Evolutionary conservation across 768 basidiomycete genomes (phyloP).

Genomic region (Obba rivulosa): DNA sequence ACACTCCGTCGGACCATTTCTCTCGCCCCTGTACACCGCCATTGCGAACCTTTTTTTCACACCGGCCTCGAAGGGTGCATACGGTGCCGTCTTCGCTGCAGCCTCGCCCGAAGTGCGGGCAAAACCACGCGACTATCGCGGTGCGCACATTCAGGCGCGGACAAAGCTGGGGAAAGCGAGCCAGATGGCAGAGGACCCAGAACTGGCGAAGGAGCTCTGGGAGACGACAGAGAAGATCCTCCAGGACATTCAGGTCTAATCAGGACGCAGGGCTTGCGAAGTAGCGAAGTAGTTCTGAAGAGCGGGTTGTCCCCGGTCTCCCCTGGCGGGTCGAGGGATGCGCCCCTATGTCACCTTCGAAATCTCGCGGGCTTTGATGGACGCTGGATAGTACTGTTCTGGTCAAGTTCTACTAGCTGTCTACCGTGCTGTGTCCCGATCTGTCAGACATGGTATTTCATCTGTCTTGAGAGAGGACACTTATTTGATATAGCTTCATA

Average conservation of each 20-base stretch:
- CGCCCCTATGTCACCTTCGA: too few species aligned
- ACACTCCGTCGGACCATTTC: constrained; percentile 6
- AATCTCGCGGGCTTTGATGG: too few species aligned
- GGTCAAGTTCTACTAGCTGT: too few species aligned
- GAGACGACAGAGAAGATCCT: constrained; percentile 17
- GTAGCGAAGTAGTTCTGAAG: too few species aligned
- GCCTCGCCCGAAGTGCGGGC: constrained; percentile 12
- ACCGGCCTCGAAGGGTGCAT: constrained; percentile 13
- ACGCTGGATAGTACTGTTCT: too few species aligned
- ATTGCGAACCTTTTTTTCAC: constrained; percentile 9
- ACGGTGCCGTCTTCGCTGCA: constrained; percentile 16
- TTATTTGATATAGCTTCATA: too few species aligned
- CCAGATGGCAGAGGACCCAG: constrained; percentile 1
- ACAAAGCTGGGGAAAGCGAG: constrained; percentile 3
- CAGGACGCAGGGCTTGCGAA: too few species aligned
- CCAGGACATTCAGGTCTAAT: constrained; percentile 5
- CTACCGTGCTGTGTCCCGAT: too few species aligned
- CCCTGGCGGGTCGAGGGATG: too few species aligned
- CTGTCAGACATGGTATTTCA: too few species aligned
- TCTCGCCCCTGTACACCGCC: constrained; percentile 8
- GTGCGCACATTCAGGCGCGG: constrained; percentile 10
- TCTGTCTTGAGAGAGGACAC: too few species aligned
- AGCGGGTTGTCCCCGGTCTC: too few species aligned
- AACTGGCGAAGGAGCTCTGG: constrained; percentile 17
- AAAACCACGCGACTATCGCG: constrained; percentile 6